Base-by-base conservation (phyloP, 1,284 basidiomycete genomes). In the Polyporus tsugae region DNA sequence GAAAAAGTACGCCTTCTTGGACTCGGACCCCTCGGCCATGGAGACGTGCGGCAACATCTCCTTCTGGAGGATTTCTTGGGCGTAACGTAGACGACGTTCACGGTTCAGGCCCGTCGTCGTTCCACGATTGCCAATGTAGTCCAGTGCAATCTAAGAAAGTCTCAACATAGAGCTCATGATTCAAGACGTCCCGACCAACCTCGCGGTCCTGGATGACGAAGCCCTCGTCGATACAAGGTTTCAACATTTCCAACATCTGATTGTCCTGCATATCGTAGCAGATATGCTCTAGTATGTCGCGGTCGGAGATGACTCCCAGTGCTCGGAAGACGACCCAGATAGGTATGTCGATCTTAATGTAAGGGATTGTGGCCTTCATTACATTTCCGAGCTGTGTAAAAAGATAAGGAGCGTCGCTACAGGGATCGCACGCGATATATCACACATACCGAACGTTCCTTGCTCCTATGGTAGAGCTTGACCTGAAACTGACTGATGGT, bases 241-340 rank as follows among this genome's bases (percentile, higher is more conserved):
- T 98, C 76, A 99, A 84, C 94, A 99, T 96, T 80, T 99, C 97
- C 67, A 99, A 87, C 92, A 99, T 95, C 75, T 96, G 94, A 6
- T 91, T 89, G 78, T 99, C 97, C 80, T 96, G 92, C 85, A 94
- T 92, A 81, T 99, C 97, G 82, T 99, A 99, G 81, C 97, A 99
- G 74, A 99, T 99, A 79, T 99, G 98, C 78, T 97, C 95, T 71
- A 99, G 88, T 67, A 99, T 97, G 78, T 99, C 98, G 68, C 96
- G 91, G 79, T 99, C 97, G 49, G 97, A 97, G 58, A 99, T 97
- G 75, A 99, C 96, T 73, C 97, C 97, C 67, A 99, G 90, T 1
- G 95, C 97, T 75, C 97, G 94, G 85, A 99, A 99, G 76, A 99
- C 96, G 67, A 99, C 96, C 89, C 98, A 98, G 74, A 99, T 97